Percentiles rank a stretch among this genome's conserved stretches.
Conservation (phyloP, 192 early-diverging fungal species). For the Pilaira anomala region DNA sequence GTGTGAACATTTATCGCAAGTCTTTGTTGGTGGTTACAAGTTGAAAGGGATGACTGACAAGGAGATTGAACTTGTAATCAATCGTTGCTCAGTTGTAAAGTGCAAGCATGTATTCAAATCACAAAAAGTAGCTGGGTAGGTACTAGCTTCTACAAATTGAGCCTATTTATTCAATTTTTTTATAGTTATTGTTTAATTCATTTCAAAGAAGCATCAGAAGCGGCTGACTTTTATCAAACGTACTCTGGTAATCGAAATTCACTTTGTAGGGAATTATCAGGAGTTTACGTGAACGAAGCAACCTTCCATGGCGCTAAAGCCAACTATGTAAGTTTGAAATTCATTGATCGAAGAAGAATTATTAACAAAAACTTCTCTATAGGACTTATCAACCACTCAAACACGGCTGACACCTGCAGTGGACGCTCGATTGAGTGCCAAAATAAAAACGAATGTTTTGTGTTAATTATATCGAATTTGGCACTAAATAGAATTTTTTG, state of each 20-base stretch:
- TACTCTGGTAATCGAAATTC: background rate
- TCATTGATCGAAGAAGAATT: background rate
- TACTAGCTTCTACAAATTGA: no score
- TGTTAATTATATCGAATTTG: no score
- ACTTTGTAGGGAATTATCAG: background rate
- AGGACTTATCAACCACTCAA: background rate
- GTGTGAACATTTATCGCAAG: background rate
- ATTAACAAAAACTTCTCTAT: slow-evolving; percentile 2
- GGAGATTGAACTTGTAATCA: background rate
- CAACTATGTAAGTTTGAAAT: slow-evolving; percentile 3
- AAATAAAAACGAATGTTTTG: no score
- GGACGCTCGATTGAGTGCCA: no score
- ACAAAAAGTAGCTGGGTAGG: background rate
- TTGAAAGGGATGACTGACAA: background rate
- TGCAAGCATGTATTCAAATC: slow-evolving; percentile 1
- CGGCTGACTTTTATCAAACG: background rate
- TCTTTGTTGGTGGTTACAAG: background rate
- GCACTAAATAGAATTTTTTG: no score
- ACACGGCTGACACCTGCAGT: no score
- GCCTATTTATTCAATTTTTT: no score
- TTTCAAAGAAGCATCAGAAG: no score
- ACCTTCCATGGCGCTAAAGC: background rate
- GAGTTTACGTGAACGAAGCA: background rate
- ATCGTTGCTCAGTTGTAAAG: slow-evolving; percentile 1
- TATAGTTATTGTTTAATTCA: no score